phyloP scores from a whole-genome alignment of 2,329 filamentous ascomycete species.

The Exophiala sp. region DNA sequence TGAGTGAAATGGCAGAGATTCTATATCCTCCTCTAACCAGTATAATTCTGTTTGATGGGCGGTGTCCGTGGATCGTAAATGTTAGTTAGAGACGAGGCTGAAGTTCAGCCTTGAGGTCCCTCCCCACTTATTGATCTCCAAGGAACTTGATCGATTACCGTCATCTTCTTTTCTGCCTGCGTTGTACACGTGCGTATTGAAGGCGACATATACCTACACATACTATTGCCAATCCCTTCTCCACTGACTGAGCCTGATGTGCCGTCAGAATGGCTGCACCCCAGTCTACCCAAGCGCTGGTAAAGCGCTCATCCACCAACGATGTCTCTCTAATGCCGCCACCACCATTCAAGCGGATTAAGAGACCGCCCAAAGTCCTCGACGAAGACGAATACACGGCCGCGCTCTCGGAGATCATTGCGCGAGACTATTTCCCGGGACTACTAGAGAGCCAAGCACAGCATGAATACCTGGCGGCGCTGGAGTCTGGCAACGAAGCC shows the following conservation, averaged over 20 bases:
- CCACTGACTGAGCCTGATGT: neutral
- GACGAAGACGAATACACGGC: constrained; percentile 93
- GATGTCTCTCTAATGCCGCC: constrained; percentile 74
- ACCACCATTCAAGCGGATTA: constrained; percentile 78
- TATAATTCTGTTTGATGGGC: too few species aligned
- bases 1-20: too few species aligned
- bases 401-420: constrained; percentile 86
- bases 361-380: constrained; percentile 77
- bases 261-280: constrained; percentile 8
- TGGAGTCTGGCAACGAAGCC: constrained; percentile 74
- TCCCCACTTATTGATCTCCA: neutral
- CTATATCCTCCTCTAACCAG: too few species aligned
- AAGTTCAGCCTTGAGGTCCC: neutral
- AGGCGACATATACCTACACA: too few species aligned
- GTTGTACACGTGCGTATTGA: too few species aligned
- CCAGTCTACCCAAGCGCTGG: constrained; percentile 9
- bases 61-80: too few species aligned
- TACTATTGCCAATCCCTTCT: neutral
- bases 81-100: constrained; percentile 3
- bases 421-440: constrained; percentile 93
- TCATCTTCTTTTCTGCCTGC: neutral
- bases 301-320: constrained; percentile 8
- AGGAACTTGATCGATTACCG: neutral
- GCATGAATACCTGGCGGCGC: constrained; percentile 83
- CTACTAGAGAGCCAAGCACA: constrained; percentile 79